Percentiles rank a stretch among this genome's conserved stretches.
These are phyloP conservation scores for Candida jianshihensis DNA, from an alignment of 805 yeast genomes.

Conservation along the genomic window DNA sequence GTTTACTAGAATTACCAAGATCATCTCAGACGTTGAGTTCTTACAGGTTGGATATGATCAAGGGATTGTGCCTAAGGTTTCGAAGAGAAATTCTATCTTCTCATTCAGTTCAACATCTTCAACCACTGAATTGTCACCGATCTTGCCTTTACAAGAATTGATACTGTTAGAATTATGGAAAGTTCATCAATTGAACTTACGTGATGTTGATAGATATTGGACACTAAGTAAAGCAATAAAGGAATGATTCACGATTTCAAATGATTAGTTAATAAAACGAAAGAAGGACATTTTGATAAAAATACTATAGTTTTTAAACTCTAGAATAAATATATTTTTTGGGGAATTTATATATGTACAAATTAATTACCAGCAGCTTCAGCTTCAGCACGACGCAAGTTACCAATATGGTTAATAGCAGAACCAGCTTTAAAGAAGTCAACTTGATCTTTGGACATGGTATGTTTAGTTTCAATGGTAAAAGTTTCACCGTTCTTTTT, in stretches of 20 bases:
- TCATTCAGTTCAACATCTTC: conserved; percentile 16
- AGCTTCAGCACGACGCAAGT: conserved; percentile 33
- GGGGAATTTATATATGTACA: neutral
- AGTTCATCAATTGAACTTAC: conserved; percentile 50
- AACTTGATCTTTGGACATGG: conserved; percentile 94
- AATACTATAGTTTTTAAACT: no score
- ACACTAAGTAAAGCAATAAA: conserved; percentile 45
- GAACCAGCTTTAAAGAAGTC: conserved; percentile 97
- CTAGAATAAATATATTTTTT: neutral
- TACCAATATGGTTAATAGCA: conserved; percentile 88
- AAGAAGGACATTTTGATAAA: no score
- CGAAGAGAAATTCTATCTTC: conserved; percentile 20
- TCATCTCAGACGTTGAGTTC: conserved; percentile 59
- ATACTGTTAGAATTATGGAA: conserved; percentile 66
- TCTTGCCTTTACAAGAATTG: conserved; percentile 38
- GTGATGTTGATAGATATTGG: conserved; percentile 68
- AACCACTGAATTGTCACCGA: conserved; percentile 24
- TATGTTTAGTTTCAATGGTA: conserved; percentile 76
- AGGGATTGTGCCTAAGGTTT: conserved; percentile 15
- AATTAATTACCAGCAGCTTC: conserved; percentile 1
- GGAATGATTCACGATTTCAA: neutral
- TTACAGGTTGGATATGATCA: conserved; percentile 54
- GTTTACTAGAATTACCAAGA: conserved; percentile 57
- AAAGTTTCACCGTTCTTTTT: conserved; percentile 66
- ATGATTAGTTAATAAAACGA: no score